phyloP scores from a whole-genome alignment of 192 early-diverging fungal genomes.

The Podila minutissima region DNA sequence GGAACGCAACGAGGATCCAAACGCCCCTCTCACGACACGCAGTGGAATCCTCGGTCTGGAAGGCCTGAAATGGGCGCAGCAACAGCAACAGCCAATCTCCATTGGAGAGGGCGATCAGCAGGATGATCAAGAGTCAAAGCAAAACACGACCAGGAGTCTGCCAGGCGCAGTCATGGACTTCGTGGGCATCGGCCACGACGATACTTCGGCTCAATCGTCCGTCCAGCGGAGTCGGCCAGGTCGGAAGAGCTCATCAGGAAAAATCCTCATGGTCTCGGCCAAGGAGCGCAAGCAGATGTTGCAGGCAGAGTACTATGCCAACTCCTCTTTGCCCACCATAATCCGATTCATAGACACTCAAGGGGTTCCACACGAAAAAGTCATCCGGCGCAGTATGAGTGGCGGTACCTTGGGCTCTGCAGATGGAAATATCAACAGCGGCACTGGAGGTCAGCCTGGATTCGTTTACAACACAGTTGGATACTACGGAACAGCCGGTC shows the following conservation, averaged over 20 bases:
- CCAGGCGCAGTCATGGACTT: not conserved
- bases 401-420: not conserved
- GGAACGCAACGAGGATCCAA: slow-evolving; percentile 40
- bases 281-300: slow-evolving; percentile 49
- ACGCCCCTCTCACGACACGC: slow-evolving; percentile 28
- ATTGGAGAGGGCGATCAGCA: not conserved
- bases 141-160: not conserved
- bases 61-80: slow-evolving; percentile 34
- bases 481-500: slow-evolving; percentile 26
- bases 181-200: not conserved
- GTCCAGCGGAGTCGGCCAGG: slow-evolving; percentile 6
- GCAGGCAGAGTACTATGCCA: slow-evolving; percentile 46
- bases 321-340: slow-evolving; percentile 22
- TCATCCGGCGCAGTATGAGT: slow-evolving; percentile 5
- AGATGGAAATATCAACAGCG: not conserved
- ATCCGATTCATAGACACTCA: slow-evolving; percentile 40
- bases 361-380: slow-evolving; percentile 30
- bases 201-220: slow-evolving; percentile 13
- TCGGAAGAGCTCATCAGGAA: slow-evolving; percentile 15
- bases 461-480: slow-evolving; percentile 24
- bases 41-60: slow-evolving; percentile 36
- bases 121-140: slow-evolving; percentile 21
- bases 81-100: slow-evolving; percentile 12
- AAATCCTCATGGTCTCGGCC: slow-evolving; percentile 32
- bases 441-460: not conserved